Conservation (phyloP, 2,329 filamentous ascomycete genomes). For the Cercospora brassicicola region DNA sequence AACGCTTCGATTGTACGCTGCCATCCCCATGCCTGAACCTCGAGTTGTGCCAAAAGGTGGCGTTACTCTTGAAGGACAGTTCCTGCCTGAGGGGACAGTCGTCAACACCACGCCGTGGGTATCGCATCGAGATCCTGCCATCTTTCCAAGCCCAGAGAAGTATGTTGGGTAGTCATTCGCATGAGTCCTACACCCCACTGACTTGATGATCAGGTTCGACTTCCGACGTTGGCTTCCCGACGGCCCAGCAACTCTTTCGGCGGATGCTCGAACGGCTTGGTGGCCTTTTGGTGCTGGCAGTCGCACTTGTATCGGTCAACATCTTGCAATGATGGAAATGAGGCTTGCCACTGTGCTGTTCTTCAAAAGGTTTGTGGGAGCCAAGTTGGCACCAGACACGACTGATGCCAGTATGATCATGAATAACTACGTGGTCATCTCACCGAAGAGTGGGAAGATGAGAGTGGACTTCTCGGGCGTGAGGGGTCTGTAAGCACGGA, state of each 20-base stretch:
- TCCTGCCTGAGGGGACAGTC: constrained; percentile 29
- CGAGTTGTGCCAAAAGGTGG: constrained; percentile 33
- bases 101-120: constrained; percentile 33
- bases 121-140: constrained; percentile 24
- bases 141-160: not conserved
- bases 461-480: not conserved
- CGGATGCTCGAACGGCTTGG: constrained; percentile 29
- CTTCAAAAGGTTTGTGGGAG: constrained; percentile 28
- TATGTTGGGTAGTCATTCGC: not conserved
- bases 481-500: not conserved
- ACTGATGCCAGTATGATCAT: constrained; percentile 33
- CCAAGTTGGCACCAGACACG: constrained; percentile 27
- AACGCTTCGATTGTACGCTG: constrained; percentile 36
- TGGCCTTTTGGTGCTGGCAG: constrained; percentile 34
- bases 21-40: constrained; percentile 34
- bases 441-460: constrained; percentile 22
- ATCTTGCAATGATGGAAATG: constrained; percentile 36
- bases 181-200: not conserved
- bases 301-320: constrained; percentile 33
- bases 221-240: constrained; percentile 27
- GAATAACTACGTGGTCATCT: constrained; percentile 36
- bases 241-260: not conserved
- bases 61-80: constrained; percentile 22
- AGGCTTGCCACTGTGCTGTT: constrained; percentile 30
- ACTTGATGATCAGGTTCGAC: constrained; percentile 26